These are phyloP conservation scores for Cladosporium sp. DNA, from an alignment of 2,329 filamentous ascomycete genomes.

Conservation along the genomic window DNA sequence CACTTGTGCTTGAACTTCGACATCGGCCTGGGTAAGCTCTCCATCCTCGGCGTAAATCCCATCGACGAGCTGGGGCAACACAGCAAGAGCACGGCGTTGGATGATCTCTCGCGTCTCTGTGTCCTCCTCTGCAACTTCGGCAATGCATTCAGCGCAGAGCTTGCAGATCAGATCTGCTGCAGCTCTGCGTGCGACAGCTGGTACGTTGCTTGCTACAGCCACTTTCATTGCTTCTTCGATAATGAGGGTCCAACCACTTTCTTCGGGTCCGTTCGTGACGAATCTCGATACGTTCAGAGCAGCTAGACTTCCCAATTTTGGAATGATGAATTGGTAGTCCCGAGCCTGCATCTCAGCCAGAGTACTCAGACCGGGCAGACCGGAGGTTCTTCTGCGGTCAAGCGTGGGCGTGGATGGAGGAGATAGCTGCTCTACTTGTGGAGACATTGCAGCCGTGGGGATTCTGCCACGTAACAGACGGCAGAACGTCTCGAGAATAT, in stretches of 20 bases:
- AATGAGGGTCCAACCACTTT: conserved; percentile 71
- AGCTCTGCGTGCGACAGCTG: conserved; percentile 40
- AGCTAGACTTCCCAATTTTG: conserved; percentile 42
- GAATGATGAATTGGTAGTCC: conserved; percentile 43
- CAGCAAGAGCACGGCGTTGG: conserved; percentile 26
- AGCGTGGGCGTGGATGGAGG: conserved; percentile 24
- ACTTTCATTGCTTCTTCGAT: conserved; percentile 48
- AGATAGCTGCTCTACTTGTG: conserved; percentile 11
- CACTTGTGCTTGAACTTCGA: conserved; percentile 63
- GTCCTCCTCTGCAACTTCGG: conserved; percentile 47
- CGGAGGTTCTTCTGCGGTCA: conserved; percentile 33
- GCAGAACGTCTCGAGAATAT: conserved; percentile 71
- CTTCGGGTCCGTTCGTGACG: conserved; percentile 56
- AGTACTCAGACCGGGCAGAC: conserved; percentile 38
- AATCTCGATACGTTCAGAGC: conserved; percentile 52
- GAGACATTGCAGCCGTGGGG: conserved; percentile 18
- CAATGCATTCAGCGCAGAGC: conserved; percentile 42
- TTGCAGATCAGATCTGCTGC: conserved; percentile 46
- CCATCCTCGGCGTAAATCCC: conserved; percentile 24
- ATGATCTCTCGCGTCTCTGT: conserved; percentile 26
- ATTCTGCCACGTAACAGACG: conserved; percentile 50
- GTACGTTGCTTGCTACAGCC: conserved; percentile 34
- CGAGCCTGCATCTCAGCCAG: conserved; percentile 33
- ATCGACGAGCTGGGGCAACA: conserved; percentile 44
- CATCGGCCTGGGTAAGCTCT: conserved; percentile 23